Evolutionary conservation across 768 basidiomycete species (phyloP), one percentile per base, ranked within the genome.

Genomic region (Pisolithus microcarpus): DNA sequence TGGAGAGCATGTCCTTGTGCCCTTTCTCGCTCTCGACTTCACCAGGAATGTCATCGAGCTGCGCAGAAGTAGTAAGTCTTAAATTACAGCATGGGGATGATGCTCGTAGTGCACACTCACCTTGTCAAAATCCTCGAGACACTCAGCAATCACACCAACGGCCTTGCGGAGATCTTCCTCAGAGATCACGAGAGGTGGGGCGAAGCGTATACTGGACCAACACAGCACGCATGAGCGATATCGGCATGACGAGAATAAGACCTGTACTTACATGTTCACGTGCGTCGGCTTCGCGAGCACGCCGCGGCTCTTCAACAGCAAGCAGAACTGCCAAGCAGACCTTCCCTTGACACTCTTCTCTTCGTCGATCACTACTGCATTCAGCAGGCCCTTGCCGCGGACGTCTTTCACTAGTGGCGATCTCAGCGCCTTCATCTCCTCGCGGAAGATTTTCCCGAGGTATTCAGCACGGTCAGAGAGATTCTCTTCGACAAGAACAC

Each of bases 281-380:
- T 96, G 93, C 0, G 95, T 97, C 11, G 96, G 94, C 75, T 99
- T 98, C 26, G 94, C 95, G 56, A 99, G 72, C 50, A 97, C 79
- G 4, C 93, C 92, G 43, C 89, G 79, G 58, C 83, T 85, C 83
- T 94, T 95, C 66, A 98, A 69, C 61, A 97, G 67, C 63, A 98
- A 64, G 69, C 96, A 98, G 48, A 98, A 75, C 66, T 98, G 91
- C 96, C 95, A 99, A 5, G 94, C 96, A 1, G 88, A 85, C 46
- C 91, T 73, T 15, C 88, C 85, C 68, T 80, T 87, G 43, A 55
- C 67, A 59, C 87, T 91, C 72, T 79, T 79, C 53, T 70, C 67
- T 73, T 97, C 91, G 62, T 97, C 85, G 50, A 98, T 91, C 21
- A 97, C 88, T 24, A 99, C 76, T 7, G 95, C 95, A 64, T 97